phyloP scores from a whole-genome alignment of 352 stramenopile genomes.

The Pythium biforme region DNA sequence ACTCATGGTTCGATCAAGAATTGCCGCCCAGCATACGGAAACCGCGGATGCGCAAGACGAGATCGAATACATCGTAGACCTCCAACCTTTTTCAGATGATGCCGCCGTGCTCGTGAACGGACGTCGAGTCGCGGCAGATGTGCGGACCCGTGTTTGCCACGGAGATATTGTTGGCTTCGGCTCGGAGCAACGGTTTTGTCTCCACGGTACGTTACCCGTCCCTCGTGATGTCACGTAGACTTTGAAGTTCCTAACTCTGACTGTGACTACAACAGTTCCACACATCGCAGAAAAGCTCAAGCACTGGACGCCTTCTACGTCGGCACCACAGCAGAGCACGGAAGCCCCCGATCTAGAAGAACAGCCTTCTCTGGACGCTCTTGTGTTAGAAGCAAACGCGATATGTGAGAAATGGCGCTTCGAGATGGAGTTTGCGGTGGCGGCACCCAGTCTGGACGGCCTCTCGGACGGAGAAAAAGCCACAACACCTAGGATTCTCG shows the following conservation, averaged over 20 bases:
- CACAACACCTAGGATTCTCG: slow-evolving; percentile 23
- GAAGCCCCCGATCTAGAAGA: background rate
- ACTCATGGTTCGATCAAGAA: slow-evolving; percentile 9
- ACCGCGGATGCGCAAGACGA: background rate
- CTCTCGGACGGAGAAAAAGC: background rate
- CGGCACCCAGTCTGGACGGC: background rate
- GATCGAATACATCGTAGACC: slow-evolving; percentile 23
- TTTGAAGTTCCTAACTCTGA: background rate
- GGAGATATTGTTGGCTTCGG: slow-evolving; percentile 25
- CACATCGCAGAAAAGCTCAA: slow-evolving; percentile 6
- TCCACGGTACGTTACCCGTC: slow-evolving; percentile 26
- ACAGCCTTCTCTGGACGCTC: slow-evolving; percentile 1
- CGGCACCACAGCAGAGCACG: background rate
- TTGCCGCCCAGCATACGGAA: background rate
- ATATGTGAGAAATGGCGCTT: slow-evolving; percentile 58
- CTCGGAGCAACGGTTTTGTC: slow-evolving; percentile 1
- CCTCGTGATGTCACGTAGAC: background rate
- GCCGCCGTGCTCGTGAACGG: slow-evolving; percentile 21
- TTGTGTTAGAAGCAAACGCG: slow-evolving; percentile 58
- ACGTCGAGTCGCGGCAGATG: background rate
- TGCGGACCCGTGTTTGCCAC: slow-evolving; percentile 13
- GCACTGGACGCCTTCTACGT: background rate
- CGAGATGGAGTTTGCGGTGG: slow-evolving; percentile 32
- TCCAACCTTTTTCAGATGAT: slow-evolving; percentile 14
- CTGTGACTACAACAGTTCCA: slow-evolving; percentile 10